Evolutionary conservation across 441 rosid species (phyloP).

Genomic region (Mallotus japonicus): DNA sequence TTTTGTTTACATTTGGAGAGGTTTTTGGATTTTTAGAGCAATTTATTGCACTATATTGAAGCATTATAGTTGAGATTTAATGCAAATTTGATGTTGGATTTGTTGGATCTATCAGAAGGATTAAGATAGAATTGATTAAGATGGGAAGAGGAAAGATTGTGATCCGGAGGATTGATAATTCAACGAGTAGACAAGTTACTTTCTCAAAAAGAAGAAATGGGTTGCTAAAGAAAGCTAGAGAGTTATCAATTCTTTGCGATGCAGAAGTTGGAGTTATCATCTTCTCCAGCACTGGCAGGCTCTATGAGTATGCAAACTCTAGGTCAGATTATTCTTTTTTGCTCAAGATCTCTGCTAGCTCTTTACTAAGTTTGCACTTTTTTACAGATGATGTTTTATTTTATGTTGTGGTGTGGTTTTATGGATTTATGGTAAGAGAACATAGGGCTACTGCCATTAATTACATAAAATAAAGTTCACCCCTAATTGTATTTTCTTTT

Average conservation of each 20-base stretch:
- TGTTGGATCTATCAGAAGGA: slow-evolving; percentile 23
- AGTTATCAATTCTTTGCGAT: slow-evolving; percentile 59
- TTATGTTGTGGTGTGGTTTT: too few relatives aligned
- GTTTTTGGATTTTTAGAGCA: too few relatives aligned
- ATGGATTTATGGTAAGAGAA: too few relatives aligned
- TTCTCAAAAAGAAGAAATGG: slow-evolving; percentile 62
- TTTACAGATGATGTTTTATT: too few relatives aligned
- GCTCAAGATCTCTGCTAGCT: not conserved
- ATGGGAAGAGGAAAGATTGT: slow-evolving; percentile 69
- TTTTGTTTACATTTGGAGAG: too few relatives aligned
- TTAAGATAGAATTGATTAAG: not conserved
- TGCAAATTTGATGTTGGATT: not conserved
- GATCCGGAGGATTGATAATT: slow-evolving; percentile 54
- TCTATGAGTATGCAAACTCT: slow-evolving; percentile 54
- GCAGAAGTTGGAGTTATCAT: slow-evolving; percentile 58
- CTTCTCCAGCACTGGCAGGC: slow-evolving; percentile 58
- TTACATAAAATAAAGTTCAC: too few relatives aligned
- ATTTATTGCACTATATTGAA: too few relatives aligned
- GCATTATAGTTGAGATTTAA: not conserved
- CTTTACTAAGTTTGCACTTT: too few relatives aligned
- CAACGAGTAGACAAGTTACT: slow-evolving; percentile 59
- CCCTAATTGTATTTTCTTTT: too few relatives aligned
- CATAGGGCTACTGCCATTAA: too few relatives aligned
- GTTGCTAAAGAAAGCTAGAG: slow-evolving; percentile 59
- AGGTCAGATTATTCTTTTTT: slow-evolving; percentile 34